Conservation (phyloP, 1,284 basidiomycete genomes). For the Marasmius sp. region DNA sequence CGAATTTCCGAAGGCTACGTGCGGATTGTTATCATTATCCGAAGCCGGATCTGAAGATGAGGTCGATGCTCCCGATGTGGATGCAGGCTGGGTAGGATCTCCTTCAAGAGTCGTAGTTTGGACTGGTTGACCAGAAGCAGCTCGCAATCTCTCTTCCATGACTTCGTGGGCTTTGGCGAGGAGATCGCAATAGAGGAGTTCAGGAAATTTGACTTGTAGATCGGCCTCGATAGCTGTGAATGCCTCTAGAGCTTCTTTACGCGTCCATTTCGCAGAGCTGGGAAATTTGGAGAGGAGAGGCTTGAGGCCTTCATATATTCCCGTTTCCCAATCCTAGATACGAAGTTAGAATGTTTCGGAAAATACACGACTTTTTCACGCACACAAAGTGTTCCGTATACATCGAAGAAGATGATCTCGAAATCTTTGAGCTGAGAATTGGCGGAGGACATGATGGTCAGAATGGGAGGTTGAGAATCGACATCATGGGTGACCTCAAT, state of each 20-base stretch:
- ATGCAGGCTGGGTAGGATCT: slow-evolving; percentile 10
- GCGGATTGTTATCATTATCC: slow-evolving; percentile 21
- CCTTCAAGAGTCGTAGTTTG: slow-evolving; percentile 20
- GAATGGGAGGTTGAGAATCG: too few relatives aligned
- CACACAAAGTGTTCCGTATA: slow-evolving; percentile 15
- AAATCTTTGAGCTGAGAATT: slow-evolving; percentile 12
- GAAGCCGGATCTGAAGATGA: slow-evolving; percentile 12
- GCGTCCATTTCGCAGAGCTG: slow-evolving; percentile 44
- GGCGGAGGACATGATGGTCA: neutral
- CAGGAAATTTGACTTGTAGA: slow-evolving; percentile 56
- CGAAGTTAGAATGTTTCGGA: neutral
- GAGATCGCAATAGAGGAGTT: slow-evolving; percentile 59
- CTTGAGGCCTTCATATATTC: slow-evolving; percentile 52
- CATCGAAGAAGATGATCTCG: slow-evolving; percentile 15
- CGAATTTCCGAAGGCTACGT: slow-evolving; percentile 53
- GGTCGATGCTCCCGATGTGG: slow-evolving; percentile 18
- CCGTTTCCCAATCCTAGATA: slow-evolving; percentile 71
- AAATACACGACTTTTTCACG: neutral
- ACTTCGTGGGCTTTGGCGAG: slow-evolving; percentile 53
- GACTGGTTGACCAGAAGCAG: slow-evolving; percentile 18
- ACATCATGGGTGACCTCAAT: too few relatives aligned
- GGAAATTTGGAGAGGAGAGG: slow-evolving; percentile 49
- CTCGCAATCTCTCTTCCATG: slow-evolving; percentile 37
- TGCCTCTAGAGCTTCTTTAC: slow-evolving; percentile 49
- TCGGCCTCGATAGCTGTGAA: slow-evolving; percentile 56